Conservation (phyloP, 2,329 filamentous ascomycete genomes). For the Tetracladium maxilliforme region DNA sequence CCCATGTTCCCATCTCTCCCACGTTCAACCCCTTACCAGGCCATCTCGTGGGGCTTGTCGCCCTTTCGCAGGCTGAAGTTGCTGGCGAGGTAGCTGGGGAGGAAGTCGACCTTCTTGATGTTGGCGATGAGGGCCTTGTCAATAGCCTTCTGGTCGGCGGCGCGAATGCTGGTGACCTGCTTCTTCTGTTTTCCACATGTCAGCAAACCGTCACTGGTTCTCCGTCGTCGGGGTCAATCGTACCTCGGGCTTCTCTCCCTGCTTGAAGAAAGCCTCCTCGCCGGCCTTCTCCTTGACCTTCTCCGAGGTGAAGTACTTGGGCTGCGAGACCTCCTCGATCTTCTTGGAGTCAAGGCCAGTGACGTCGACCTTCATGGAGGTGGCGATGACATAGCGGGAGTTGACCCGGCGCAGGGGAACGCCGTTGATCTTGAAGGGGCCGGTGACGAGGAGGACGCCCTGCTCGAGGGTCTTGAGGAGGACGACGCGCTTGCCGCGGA, state of each 20-base stretch:
- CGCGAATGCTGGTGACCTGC: slow-evolving; percentile 80
- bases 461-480: slow-evolving; percentile 96
- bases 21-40: slow-evolving; percentile 65
- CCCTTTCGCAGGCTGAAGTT: slow-evolving; percentile 98
- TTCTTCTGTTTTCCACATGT: slow-evolving; percentile 61
- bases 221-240: slow-evolving; percentile 15
- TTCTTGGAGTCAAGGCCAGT: slow-evolving; percentile 80
- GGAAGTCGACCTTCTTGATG: slow-evolving; percentile 97
- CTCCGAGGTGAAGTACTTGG: slow-evolving; percentile 94
- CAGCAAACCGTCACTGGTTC: slow-evolving; percentile 2
- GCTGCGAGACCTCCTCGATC: slow-evolving; percentile 57
- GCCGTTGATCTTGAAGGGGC: slow-evolving; percentile 99
- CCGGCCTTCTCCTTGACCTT: slow-evolving; percentile 89
- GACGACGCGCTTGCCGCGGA: slow-evolving; percentile 99
- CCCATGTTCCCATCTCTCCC: too few relatives aligned
- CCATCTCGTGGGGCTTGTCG: slow-evolving; percentile 99
- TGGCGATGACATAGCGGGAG: slow-evolving; percentile 86
- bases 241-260: slow-evolving; percentile 96
- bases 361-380: slow-evolving; percentile 73
- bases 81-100: slow-evolving; percentile 84
- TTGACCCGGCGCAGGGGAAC: slow-evolving; percentile 93
- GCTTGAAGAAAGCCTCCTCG: slow-evolving; percentile 99
- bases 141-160: slow-evolving; percentile 94
- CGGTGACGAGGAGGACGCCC: slow-evolving; percentile 97
- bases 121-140: slow-evolving; percentile 90